Conservation (phyloP, 148 eudicot genomes). For the Nepenthes gracilis region DNA sequence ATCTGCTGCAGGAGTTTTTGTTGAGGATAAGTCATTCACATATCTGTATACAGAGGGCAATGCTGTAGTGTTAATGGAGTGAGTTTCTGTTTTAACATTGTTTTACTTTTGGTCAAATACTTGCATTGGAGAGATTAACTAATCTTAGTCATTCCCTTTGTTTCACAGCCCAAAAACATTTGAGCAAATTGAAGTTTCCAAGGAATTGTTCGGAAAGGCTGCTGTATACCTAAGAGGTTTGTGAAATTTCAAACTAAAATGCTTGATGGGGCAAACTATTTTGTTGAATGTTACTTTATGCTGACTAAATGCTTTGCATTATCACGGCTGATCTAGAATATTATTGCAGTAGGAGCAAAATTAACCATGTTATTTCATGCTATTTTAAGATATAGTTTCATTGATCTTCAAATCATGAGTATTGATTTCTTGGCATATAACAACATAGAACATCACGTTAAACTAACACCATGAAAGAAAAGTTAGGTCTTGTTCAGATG, state of each 20-base stretch:
- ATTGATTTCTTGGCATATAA: too few species aligned
- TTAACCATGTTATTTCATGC: too few species aligned
- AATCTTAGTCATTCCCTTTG: constrained; percentile 2
- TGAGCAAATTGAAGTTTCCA: constrained; percentile 67
- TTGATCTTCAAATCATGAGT: too few species aligned
- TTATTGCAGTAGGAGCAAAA: too few species aligned
- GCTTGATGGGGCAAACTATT: background rate
- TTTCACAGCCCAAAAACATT: constrained; percentile 65
- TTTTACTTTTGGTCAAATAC: background rate
- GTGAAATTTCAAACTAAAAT: background rate
- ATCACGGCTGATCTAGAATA: too few species aligned
- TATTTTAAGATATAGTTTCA: too few species aligned
- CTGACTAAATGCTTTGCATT: background rate
- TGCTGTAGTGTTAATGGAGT: constrained; percentile 67
- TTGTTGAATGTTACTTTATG: background rate
- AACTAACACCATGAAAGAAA: too few species aligned
- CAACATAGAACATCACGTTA: too few species aligned
- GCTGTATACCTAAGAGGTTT: constrained; percentile 74
- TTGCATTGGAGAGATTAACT: constrained; percentile 3
- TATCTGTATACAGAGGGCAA: constrained; percentile 80
- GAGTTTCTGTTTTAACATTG: constrained; percentile 11
- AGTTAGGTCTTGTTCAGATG: too few species aligned
- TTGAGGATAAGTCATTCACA: constrained; percentile 52
- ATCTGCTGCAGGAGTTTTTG: constrained; percentile 58
- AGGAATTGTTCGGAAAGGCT: constrained; percentile 66